These are phyloP conservation scores for Massarina eburnea DNA, from an alignment of 2,329 filamentous ascomycete genomes.

Conservation along the genomic window DNA sequence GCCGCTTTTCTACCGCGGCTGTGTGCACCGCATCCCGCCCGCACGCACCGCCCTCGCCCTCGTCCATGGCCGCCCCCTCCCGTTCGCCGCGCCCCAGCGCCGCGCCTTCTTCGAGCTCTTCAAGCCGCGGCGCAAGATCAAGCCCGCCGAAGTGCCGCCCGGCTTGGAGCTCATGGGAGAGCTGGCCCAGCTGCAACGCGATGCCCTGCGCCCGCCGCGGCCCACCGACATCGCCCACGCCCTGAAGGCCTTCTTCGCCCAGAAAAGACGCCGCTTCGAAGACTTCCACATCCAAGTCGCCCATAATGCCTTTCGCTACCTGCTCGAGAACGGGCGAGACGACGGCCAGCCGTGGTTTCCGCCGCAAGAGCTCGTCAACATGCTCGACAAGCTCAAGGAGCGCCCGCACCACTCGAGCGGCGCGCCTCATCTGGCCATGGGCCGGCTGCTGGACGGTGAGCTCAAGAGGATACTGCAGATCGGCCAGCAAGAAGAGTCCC, in stretches of 20 bases:
- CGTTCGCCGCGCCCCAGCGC: slow-evolving; percentile 38
- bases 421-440: slow-evolving; percentile 43
- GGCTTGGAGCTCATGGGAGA: slow-evolving; percentile 73
- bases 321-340: slow-evolving; percentile 45
- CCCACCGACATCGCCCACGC: slow-evolving; percentile 65
- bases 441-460: slow-evolving; percentile 40
- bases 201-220: slow-evolving; percentile 66
- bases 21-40: slow-evolving; percentile 37
- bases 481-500: neutral
- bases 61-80: slow-evolving; percentile 21
- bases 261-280: slow-evolving; percentile 24
- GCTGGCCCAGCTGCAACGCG: slow-evolving; percentile 63
- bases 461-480: slow-evolving; percentile 13
- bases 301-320: slow-evolving; percentile 62
- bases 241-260: slow-evolving; percentile 30
- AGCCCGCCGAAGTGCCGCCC: slow-evolving; percentile 65
- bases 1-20: slow-evolving; percentile 49
- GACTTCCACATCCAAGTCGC: slow-evolving; percentile 56
- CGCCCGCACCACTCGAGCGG: slow-evolving; percentile 41
- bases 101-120: slow-evolving; percentile 67
- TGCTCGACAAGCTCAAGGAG: slow-evolving; percentile 14
- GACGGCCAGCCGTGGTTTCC: slow-evolving; percentile 37
- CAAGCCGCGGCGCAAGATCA: slow-evolving; percentile 60
- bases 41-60: slow-evolving; percentile 19
- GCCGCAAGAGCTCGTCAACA: slow-evolving; percentile 15